Percentiles rank a stretch among this genome's conserved stretches.
These are phyloP conservation scores for Lolium multiflorum DNA, from an alignment of 176 grass and related monocot species.

Conservation along the genomic window DNA sequence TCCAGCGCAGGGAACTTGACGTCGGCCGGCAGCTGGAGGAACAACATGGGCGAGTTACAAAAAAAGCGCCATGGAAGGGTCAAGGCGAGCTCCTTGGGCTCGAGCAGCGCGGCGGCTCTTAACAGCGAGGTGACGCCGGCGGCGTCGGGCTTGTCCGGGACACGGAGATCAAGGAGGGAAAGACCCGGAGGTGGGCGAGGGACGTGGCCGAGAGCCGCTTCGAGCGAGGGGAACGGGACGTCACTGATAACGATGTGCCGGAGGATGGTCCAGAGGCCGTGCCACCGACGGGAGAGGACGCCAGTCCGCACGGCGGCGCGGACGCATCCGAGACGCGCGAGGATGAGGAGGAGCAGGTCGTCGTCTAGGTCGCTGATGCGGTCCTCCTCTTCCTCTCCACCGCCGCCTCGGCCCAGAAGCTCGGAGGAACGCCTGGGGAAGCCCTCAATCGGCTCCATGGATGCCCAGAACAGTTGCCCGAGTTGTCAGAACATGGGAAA, in stretches of 20 bases:
- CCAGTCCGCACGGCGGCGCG: background rate
- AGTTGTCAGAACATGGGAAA: background rate
- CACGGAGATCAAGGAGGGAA: background rate
- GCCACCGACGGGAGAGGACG: slow-evolving; percentile 7
- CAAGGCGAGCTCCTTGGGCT: background rate
- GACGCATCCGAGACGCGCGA: background rate
- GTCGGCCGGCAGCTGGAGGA: background rate
- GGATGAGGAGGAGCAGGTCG: slow-evolving; percentile 1
- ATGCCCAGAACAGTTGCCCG: background rate
- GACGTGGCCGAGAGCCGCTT: background rate
- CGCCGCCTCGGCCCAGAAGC: background rate
- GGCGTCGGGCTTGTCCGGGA: background rate
- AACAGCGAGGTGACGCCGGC: background rate
- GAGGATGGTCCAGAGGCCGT: background rate
- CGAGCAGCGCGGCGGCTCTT: background rate
- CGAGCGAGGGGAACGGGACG: background rate
- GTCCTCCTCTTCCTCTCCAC: background rate
- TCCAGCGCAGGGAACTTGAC: background rate
- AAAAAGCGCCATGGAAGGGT: background rate
- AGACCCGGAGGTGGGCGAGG: background rate
- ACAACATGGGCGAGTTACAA: background rate
- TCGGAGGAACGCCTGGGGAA: background rate
- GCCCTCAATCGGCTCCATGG: background rate
- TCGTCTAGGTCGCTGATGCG: background rate
- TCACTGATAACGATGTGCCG: background rate